Percentiles rank a stretch among this genome's conserved stretches.
phyloP scores from a whole-genome alignment of 2,329 filamentous ascomycete species.

The Ophiocordyceps camponoti-floridani region DNA sequence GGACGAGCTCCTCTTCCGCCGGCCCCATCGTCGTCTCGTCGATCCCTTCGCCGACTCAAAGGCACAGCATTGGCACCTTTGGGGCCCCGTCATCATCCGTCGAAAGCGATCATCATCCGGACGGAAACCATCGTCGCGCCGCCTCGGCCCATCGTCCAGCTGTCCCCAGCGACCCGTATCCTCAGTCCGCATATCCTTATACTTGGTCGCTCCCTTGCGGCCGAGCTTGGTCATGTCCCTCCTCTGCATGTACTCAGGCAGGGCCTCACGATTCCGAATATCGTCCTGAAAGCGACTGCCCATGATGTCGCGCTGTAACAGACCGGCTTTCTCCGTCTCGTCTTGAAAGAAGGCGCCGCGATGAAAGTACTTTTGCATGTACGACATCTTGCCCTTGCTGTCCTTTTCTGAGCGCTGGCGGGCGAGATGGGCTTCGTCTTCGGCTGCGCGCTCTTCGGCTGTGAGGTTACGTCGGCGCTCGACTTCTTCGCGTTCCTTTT shows the following conservation, averaged over 20 bases:
- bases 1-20: slow-evolving; percentile 41
- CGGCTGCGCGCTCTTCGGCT: slow-evolving; percentile 66
- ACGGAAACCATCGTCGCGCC: slow-evolving; percentile 44
- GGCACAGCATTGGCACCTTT: slow-evolving; percentile 56
- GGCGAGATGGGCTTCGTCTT: slow-evolving; percentile 64
- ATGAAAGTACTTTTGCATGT: slow-evolving; percentile 93
- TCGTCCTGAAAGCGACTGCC: slow-evolving; percentile 71
- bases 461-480: slow-evolving; percentile 78
- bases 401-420: slow-evolving; percentile 68
- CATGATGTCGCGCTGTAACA: slow-evolving; percentile 73
- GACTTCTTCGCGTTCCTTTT: slow-evolving; percentile 74
- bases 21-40: slow-evolving; percentile 18
- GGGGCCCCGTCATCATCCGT: slow-evolving; percentile 20
- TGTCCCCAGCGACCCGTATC: slow-evolving; percentile 81
- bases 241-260: slow-evolving; percentile 85
- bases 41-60: slow-evolving; percentile 30
- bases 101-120: slow-evolving; percentile 38
- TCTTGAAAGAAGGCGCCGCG: slow-evolving; percentile 91
- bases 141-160: slow-evolving; percentile 24
- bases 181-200: slow-evolving; percentile 72
- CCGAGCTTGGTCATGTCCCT: slow-evolving; percentile 88
- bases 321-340: slow-evolving; percentile 54
- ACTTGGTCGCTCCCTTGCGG: slow-evolving; percentile 78
- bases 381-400: slow-evolving; percentile 62
- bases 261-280: slow-evolving; percentile 57